Conservation (phyloP, 176 grass and related monocot species). For the Puya raimondii region DNA sequence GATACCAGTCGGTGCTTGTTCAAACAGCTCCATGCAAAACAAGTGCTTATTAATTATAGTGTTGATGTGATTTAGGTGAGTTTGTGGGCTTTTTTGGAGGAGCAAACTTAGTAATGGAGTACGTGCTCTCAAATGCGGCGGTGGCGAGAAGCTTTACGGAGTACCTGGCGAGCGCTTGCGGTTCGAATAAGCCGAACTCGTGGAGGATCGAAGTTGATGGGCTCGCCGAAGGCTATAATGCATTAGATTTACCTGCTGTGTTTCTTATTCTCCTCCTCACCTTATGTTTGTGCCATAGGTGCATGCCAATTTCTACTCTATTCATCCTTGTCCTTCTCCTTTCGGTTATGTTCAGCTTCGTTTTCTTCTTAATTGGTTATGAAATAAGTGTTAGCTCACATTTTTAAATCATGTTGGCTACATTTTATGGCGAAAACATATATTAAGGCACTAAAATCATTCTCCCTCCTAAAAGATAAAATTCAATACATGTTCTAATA, state of each 20-base stretch:
- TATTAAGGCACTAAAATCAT: too few species aligned
- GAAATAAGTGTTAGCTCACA: too few species aligned
- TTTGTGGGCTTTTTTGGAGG: constrained; percentile 29
- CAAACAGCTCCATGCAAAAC: not conserved
- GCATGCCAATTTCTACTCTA: not conserved
- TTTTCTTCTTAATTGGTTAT: not conserved
- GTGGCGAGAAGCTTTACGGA: constrained; percentile 22
- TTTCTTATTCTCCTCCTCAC: constrained; percentile 20
- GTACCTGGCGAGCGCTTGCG: constrained; percentile 16
- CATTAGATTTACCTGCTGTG: constrained; percentile 23
- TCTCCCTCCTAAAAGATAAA: too few species aligned
- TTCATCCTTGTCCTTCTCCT: not conserved
- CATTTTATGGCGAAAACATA: too few species aligned
- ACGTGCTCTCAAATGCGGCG: constrained; percentile 25
- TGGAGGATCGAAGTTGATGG: constrained; percentile 18
- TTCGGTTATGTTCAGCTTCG: too few species aligned
- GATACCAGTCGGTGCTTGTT: not conserved
- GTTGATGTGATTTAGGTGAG: constrained; percentile 10
- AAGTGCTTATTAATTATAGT: not conserved
- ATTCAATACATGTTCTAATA: too few species aligned
- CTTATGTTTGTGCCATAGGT: constrained; percentile 24
- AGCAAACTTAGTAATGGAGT: constrained; percentile 30
- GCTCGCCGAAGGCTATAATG: constrained; percentile 11
- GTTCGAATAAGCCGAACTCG: constrained; percentile 1
- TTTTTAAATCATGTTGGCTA: too few species aligned